Conservation (phyloP, 345 rosid species). For the Physaria fendleri region DNA sequence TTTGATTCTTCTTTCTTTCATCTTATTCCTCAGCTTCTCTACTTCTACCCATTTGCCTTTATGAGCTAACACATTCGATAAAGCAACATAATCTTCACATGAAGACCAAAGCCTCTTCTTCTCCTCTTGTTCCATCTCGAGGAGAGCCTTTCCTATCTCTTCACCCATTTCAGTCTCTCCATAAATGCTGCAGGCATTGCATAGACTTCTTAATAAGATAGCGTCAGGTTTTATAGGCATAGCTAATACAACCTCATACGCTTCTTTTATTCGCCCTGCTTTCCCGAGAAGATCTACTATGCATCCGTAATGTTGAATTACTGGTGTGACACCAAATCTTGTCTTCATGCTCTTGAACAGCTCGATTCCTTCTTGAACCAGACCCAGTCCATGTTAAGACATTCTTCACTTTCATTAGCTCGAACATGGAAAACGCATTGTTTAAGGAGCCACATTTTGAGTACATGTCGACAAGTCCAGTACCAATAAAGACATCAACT, state of each 20-base stretch:
- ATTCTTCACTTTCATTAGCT: slow-evolving; percentile 41
- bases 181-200: slow-evolving; percentile 44
- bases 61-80: too few relatives aligned
- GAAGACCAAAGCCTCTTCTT: background rate
- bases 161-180: slow-evolving; percentile 44
- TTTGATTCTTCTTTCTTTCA: slow-evolving; percentile 25
- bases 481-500: slow-evolving; percentile 49
- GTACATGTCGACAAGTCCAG: slow-evolving; percentile 62
- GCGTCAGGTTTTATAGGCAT: slow-evolving; percentile 44
- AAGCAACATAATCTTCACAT: too few relatives aligned
- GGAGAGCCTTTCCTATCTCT: slow-evolving; percentile 41
- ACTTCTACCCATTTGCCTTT: too few relatives aligned
- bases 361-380: slow-evolving; percentile 44
- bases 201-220: slow-evolving; percentile 44
- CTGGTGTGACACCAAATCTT: slow-evolving; percentile 34
- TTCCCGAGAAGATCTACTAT: slow-evolving; percentile 52
- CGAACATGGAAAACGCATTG: slow-evolving; percentile 33
- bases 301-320: slow-evolving; percentile 41
- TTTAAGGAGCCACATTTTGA: slow-evolving; percentile 52
- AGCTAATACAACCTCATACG: slow-evolving; percentile 36
- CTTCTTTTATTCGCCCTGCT: slow-evolving; percentile 45
- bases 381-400: slow-evolving; percentile 67
- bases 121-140: slow-evolving; percentile 22
- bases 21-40: slow-evolving; percentile 38
- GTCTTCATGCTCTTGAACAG: slow-evolving; percentile 39